phyloP scores from a whole-genome alignment of 139 green algal genomes.

The Spirogloea muscicola region DNA sequence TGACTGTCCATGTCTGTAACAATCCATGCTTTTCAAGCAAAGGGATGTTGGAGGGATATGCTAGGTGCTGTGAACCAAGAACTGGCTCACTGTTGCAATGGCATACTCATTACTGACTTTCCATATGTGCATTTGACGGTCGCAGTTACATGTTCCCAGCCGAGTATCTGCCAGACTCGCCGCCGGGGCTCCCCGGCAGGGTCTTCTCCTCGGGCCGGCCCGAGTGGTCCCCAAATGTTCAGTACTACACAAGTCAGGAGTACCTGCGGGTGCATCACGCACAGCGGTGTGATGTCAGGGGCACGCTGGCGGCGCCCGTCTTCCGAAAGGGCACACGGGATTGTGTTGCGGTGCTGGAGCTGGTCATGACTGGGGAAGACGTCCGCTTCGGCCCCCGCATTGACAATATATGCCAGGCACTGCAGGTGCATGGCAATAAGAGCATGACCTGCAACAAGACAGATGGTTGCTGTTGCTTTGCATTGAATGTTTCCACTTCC shows the following conservation, averaged over 20 bases:
- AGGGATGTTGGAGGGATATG: neutral
- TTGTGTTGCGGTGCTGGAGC: slow-evolving; percentile 29
- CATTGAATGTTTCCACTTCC: too few relatives aligned
- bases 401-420: slow-evolving; percentile 33
- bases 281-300: slow-evolving; percentile 21
- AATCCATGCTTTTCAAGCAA: slow-evolving; percentile 1
- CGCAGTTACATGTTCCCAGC: slow-evolving; percentile 1
- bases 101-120: neutral
- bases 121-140: neutral
- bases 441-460: too few relatives aligned
- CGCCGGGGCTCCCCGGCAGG: slow-evolving; percentile 16
- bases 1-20: neutral
- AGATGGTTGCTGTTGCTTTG: too few relatives aligned
- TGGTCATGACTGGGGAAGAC: slow-evolving; percentile 45
- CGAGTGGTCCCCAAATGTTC: slow-evolving; percentile 45
- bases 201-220: slow-evolving; percentile 30
- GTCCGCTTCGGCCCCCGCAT: slow-evolving; percentile 36
- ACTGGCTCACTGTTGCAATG: neutral
- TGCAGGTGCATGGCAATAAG: too few relatives aligned
- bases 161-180: neutral
- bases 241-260: slow-evolving; percentile 41
- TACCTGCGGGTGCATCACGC: slow-evolving; percentile 39
- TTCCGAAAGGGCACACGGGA: neutral
- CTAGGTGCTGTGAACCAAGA: neutral
- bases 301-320: slow-evolving; percentile 30